Base-by-base conservation (phyloP, 305 asterid species). In the Caryopteris hybrid region DNA sequence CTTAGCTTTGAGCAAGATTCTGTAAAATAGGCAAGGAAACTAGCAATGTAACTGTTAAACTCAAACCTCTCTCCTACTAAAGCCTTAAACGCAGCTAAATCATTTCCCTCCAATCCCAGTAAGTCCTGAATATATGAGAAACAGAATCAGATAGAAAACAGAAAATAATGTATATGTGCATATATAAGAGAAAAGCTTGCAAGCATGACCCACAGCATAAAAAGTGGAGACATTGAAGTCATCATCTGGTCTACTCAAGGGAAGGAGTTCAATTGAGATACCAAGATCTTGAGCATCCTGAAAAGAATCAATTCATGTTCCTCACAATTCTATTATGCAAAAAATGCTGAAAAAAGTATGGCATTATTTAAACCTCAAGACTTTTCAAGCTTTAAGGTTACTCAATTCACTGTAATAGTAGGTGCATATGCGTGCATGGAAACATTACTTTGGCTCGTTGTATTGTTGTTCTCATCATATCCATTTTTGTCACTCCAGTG, bases 261-360 rank as follows among this genome's bases (percentile, higher is more conserved):
- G 98, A 13, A 92, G 95, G 73, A 90, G 87, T 74, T 92, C 96
- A 50, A 92, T 86, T 63, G 89, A 81, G 76, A 92, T 88, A 79
- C 91, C 90, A 78, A 90, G 95, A 80, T 90, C 98, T 79, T 84
- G 95, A 83, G 96, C 89, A 83, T 92, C 98, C 98, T 92, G 88
- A 69, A 80, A 75, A 76, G 52, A 45, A 50, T 5, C 53, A 56
- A 6, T 47, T 46, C 58, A 45, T 54, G 64, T 33, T 57, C 59
- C 50, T 63, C 56, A 64, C 25, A 22, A 27, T 46, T 51, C 6
- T 52, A 64, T 5, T 56, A 39, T 13, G 50, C 74, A 10, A 22
- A 52, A 63, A 46, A 23, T 8, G 34, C 36, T 18, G 62, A 53
- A 50, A 53, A 50, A 42, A 20, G 34, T 63, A 56, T 63, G 27